Conservation (phyloP, 2,329 filamentous ascomycete species). For the Penicillium freii region DNA sequence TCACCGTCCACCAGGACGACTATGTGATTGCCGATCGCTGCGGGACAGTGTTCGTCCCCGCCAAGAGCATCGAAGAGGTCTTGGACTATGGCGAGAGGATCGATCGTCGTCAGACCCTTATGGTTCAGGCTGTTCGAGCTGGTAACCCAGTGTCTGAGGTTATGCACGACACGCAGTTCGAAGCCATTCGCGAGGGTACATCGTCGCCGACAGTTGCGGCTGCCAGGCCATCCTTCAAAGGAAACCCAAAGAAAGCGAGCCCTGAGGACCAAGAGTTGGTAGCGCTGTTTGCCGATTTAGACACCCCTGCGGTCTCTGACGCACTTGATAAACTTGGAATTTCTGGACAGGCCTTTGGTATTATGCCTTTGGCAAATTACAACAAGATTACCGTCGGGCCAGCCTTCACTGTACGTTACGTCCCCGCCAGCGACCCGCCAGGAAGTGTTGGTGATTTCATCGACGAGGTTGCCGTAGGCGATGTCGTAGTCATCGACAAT, state of each 20-base stretch:
- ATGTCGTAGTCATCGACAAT: constrained; percentile 37
- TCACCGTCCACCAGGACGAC: constrained; percentile 19
- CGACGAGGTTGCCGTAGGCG: constrained; percentile 39
- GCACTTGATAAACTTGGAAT: constrained; percentile 25
- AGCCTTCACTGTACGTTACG: constrained; percentile 36
- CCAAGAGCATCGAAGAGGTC: constrained; percentile 17
- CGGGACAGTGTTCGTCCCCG: constrained; percentile 20
- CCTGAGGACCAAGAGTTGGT: constrained; percentile 17
- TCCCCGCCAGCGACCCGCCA: constrained; percentile 19
- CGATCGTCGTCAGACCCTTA: constrained; percentile 15
- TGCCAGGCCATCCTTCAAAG: background rate
- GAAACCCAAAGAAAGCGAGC: constrained; percentile 10
- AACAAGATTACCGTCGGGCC: constrained; percentile 31
- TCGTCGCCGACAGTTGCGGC: background rate
- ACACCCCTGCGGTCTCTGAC: constrained; percentile 22
- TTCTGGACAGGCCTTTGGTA: constrained; percentile 16
- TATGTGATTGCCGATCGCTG: constrained; percentile 24
- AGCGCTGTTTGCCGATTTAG: constrained; percentile 18
- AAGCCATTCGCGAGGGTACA: constrained; percentile 10
- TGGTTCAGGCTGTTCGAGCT: constrained; percentile 20
- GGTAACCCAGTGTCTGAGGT: constrained; percentile 20
- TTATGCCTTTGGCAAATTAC: constrained; percentile 28
- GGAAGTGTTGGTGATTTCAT: constrained; percentile 36
- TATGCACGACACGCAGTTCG: constrained; percentile 24
- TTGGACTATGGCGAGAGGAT: constrained; percentile 14